Percentiles rank a stretch among this genome's conserved stretches.
Conservation (phyloP, 129 eudicot genomes). For the Escallonia rubra region DNA sequence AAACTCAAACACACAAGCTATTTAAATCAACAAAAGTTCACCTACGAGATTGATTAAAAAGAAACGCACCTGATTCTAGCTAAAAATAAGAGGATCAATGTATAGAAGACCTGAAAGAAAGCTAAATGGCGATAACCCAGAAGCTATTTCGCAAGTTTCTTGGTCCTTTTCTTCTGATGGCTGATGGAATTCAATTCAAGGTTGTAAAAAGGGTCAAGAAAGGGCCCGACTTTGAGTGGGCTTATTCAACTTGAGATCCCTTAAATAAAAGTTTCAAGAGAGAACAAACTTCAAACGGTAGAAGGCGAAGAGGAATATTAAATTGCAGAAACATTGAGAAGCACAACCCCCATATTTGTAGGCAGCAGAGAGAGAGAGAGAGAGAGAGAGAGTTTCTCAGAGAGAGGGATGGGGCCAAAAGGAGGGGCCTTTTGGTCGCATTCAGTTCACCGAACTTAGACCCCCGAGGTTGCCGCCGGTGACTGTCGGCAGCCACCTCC, state of each 20-base stretch:
- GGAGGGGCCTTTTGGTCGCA: slow-evolving; percentile 10
- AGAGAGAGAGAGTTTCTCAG: neutral
- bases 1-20: too few species aligned
- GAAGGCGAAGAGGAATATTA: neutral
- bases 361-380: slow-evolving; percentile 1
- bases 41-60: neutral
- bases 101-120: neutral
- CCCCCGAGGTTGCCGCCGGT: too few species aligned
- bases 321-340: slow-evolving; percentile 1
- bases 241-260: neutral
- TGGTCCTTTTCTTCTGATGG: neutral
- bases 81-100: neutral
- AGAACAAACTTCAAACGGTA: slow-evolving; percentile 2
- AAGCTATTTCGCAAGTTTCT: too few species aligned
- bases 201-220: neutral
- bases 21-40: neutral
- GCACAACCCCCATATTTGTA: slow-evolving; percentile 15
- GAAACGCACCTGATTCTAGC: slow-evolving; percentile 1
- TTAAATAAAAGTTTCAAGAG: neutral
- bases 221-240: neutral
- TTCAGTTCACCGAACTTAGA: slow-evolving; percentile 5
- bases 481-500: too few species aligned
- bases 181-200: neutral
- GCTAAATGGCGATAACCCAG: neutral
- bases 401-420: neutral